Percentiles rank a stretch among this genome's conserved stretches.
Evolutionary conservation across 2,329 filamentous ascomycete species (phyloP).

Genomic region (Amesomyces nigricolor): DNA sequence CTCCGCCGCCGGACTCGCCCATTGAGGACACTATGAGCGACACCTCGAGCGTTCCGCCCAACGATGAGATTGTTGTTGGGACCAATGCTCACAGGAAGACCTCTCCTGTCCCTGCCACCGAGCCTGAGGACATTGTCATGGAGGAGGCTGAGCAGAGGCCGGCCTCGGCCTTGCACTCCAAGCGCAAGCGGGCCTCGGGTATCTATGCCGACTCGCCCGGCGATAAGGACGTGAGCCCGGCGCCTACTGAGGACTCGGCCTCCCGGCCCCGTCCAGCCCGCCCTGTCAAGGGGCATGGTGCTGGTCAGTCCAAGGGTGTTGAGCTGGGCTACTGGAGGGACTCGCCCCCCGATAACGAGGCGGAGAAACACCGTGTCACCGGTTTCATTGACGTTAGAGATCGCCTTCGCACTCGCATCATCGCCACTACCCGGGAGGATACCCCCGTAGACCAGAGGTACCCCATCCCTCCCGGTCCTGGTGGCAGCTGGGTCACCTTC

Average conservation of each 20-base stretch:
- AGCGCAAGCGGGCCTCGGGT: constrained; percentile 49
- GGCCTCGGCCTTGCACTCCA: constrained; percentile 40
- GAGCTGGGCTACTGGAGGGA: constrained; percentile 57
- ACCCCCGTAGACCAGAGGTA: constrained; percentile 42
- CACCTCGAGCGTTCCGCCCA: constrained; percentile 36
- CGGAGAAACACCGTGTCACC: constrained; percentile 52
- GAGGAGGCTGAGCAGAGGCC: constrained; percentile 35
- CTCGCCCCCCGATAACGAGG: constrained; percentile 44
- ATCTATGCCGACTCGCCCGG: constrained; percentile 46
- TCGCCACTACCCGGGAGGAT: constrained; percentile 44
- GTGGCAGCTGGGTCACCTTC: constrained; percentile 60
- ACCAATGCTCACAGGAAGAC: constrained; percentile 39
- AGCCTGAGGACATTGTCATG: constrained; percentile 42
- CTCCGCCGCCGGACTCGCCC: constrained; percentile 37
- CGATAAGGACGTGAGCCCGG: constrained; percentile 39
- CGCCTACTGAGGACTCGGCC: constrained; percentile 31
- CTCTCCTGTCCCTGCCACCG: constrained; percentile 31
- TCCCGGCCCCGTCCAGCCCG: constrained; percentile 15
- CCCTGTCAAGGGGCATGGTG: constrained; percentile 29
- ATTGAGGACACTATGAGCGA: constrained; percentile 32
- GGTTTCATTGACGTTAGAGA: constrained; percentile 59
- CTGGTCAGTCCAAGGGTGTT: constrained; percentile 40
- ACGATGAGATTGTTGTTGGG: constrained; percentile 50
- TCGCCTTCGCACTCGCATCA: constrained; percentile 54
- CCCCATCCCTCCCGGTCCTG: constrained; percentile 51